Base-by-base conservation (phyloP, 345 rosid species). In the Cardamine resedifolia region DNA sequence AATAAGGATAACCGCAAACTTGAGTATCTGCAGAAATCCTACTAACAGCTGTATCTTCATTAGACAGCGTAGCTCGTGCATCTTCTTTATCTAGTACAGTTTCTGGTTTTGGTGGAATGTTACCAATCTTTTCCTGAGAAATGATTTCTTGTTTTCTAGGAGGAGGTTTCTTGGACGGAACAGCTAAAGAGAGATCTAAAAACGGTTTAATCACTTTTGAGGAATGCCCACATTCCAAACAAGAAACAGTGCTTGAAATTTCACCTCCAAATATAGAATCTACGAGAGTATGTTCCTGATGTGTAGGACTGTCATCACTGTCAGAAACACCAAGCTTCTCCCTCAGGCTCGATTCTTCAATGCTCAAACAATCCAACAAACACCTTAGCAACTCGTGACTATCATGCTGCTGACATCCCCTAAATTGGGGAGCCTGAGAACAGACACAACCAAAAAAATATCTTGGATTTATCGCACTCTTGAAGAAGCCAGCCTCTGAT, bases 361-460 rank as follows among this genome's bases (percentile, higher is more conserved):
- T 75, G 58, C 89, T 87, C 84, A 91, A 81, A 26, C 33, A 8
- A 84, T 95, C 99, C 64, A 95, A 91, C 70, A 94, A 81, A 83
- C 84, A 90, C 9, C 81, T 81, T 64, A 95, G 91, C 80, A 95
- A 77, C 81, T 95, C 99, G 72, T 95, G 99, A 68, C 97, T 87
- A 59, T 95, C 99, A 58, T 95, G 99, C 81, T 91, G 99, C 77
- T 89, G 89, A 78, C 82, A 90, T 71, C 97, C 99, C 75, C 77
- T 82, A 79, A 95, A 95, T 47, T 90, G 97, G 8, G 99, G 96
- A 66, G 99, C 90, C 68, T 87, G 90, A 44, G 85, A 60, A 81
- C 90, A 85, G 10, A 95, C 21, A 39, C 53, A 66, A 19, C 87
- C 87, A 64, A 91, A 95, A 73, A 89, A 76, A 15, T 78, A 69